A percentile compares a stretch with the other conserved stretches of the same genome.
Conservation (phyloP, 768 basidiomycete genomes). For the Kwoniella sp. region DNA sequence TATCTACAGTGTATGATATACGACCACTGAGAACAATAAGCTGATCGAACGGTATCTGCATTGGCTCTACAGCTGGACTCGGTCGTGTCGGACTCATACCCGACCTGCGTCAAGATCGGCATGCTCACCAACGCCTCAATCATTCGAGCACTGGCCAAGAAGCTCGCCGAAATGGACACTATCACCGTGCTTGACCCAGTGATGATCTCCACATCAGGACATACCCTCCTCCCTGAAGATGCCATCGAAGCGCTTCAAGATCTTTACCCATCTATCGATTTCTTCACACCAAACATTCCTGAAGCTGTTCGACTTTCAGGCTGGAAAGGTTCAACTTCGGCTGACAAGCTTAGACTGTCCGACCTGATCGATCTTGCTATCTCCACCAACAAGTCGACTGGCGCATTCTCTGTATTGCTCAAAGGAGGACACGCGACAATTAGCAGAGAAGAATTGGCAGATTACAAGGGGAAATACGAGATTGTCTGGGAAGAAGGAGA, state of each 20-base stretch:
- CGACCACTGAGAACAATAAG: conserved; percentile 2
- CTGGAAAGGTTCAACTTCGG: background rate
- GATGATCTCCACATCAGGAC: conserved; percentile 86
- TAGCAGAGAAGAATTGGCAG: conserved; percentile 60
- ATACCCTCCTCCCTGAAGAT: conserved; percentile 69
- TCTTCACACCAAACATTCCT: conserved; percentile 82
- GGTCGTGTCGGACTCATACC: conserved; percentile 71
- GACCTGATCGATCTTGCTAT: conserved; percentile 51
- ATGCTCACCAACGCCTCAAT: conserved; percentile 74
- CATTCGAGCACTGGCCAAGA: conserved; percentile 62
- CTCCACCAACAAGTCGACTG: conserved; percentile 60
- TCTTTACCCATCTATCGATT: conserved; percentile 70
- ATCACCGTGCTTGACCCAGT: conserved; percentile 85
- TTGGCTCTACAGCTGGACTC: conserved; percentile 64
- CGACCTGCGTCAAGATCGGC: conserved; percentile 80
- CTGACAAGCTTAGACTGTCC: conserved; percentile 63
- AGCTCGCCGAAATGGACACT: conserved; percentile 60
- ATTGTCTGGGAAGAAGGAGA: conserved; percentile 45
- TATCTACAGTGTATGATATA: too few species aligned
- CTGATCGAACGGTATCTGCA: background rate
- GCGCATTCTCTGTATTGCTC: conserved; percentile 67
- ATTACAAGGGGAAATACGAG: conserved; percentile 51
- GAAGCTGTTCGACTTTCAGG: conserved; percentile 70
- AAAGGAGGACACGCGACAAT: conserved; percentile 80
- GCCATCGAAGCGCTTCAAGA: conserved; percentile 68